Evolutionary conservation across 2,329 filamentous ascomycete species (phyloP).

Genomic region (Macrophomina tecta): DNA sequence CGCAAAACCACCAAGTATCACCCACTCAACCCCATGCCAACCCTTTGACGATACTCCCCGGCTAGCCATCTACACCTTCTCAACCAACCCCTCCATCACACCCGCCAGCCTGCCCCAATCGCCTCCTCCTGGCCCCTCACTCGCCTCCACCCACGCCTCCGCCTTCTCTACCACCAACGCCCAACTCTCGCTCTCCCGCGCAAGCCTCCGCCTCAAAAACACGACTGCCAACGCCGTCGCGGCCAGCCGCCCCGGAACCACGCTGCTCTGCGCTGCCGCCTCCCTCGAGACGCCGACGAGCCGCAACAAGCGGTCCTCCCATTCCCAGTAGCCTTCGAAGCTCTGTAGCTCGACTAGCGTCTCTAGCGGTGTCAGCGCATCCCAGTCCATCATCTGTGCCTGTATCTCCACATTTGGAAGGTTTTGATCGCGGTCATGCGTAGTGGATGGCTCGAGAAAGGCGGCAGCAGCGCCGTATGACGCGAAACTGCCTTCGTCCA

Average conservation of each 20-base stretch:
- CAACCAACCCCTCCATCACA: slow-evolving; percentile 1
- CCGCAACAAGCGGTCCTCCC: slow-evolving; percentile 37
- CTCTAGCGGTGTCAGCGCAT: slow-evolving; percentile 41
- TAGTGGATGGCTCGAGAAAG: too few species aligned
- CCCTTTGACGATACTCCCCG: too few species aligned
- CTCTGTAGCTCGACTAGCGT: slow-evolving; percentile 61
- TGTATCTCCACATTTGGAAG: neutral
- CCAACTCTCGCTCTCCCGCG: slow-evolving; percentile 62
- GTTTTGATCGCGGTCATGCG: too few species aligned
- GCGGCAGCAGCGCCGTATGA: too few species aligned
- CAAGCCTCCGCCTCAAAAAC: slow-evolving; percentile 56
- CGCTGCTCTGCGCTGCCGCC: slow-evolving; percentile 21
- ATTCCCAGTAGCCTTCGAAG: slow-evolving; percentile 62
- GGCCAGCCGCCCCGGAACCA: slow-evolving; percentile 32
- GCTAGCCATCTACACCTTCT: neutral
- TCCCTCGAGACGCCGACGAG: slow-evolving; percentile 32
- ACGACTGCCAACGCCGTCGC: slow-evolving; percentile 54
- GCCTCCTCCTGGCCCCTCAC: slow-evolving; percentile 32
- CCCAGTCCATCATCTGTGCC: neutral
- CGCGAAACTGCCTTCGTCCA: too few species aligned
- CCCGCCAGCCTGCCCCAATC: slow-evolving; percentile 7
- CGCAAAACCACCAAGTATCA: too few species aligned
- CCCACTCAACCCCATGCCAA: too few species aligned
- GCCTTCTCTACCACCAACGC: slow-evolving; percentile 69
- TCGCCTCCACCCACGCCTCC: slow-evolving; percentile 53